phyloP scores from a whole-genome alignment of 225 moss, liverwort and hornwort species.

The Thuidium tamariscinum region DNA sequence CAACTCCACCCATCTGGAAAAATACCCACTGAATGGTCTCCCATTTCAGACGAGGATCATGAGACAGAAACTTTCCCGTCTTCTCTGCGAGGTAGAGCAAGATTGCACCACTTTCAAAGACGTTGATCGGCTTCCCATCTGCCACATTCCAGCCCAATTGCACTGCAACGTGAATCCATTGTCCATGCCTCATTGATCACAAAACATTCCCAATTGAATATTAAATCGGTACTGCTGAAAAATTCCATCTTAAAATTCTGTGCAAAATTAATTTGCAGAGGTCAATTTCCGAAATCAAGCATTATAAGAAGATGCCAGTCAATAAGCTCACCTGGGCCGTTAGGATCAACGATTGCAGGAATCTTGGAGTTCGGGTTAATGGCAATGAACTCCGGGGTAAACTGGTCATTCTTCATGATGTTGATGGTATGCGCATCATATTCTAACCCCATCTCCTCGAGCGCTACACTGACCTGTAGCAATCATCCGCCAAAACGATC shows the following conservation, averaged over 20 bases:
- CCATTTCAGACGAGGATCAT: slow-evolving; percentile 56
- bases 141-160: slow-evolving; percentile 1
- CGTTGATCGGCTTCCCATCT: slow-evolving; percentile 58
- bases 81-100: slow-evolving; percentile 74
- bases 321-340: slow-evolving; percentile 35
- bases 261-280: not conserved
- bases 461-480: slow-evolving; percentile 45
- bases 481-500: not conserved
- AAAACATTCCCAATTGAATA: not conserved
- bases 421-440: slow-evolving; percentile 42
- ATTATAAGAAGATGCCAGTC: not conserved
- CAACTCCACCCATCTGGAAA: slow-evolving; percentile 78
- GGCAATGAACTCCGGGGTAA: slow-evolving; percentile 67
- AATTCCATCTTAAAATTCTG: not conserved
- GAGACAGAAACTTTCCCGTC: slow-evolving; percentile 63
- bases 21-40: slow-evolving; percentile 84
- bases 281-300: not conserved
- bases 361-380: slow-evolving; percentile 80
- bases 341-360: slow-evolving; percentile 42
- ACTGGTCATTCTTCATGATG: slow-evolving; percentile 33
- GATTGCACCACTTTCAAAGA: slow-evolving; percentile 80
- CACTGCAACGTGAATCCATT: not conserved
- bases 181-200: not conserved
- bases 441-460: slow-evolving; percentile 76
- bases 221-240: too few species aligned